These are phyloP conservation scores for Wickerhamomyces alni DNA, from an alignment of 805 yeast genomes.

Conservation along the genomic window DNA sequence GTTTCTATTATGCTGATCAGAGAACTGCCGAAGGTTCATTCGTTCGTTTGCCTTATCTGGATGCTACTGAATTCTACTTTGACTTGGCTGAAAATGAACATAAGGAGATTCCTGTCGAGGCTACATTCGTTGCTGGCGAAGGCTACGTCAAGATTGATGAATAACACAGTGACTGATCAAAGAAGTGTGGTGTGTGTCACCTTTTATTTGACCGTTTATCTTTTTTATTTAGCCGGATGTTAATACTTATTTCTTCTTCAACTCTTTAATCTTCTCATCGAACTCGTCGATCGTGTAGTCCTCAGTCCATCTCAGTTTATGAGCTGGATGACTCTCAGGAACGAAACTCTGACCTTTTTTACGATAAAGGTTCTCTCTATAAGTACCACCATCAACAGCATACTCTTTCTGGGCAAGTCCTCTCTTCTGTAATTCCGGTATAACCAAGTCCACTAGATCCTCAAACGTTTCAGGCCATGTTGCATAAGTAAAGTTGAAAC, in stretches of 20 bases:
- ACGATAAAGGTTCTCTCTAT: slow-evolving; percentile 2
- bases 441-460: background rate
- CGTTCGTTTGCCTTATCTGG: background rate
- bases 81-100: slow-evolving; percentile 3
- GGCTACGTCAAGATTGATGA: slow-evolving; percentile 2
- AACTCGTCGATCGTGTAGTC: background rate
- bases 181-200: too few relatives aligned
- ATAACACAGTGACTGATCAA: background rate
- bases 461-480: background rate
- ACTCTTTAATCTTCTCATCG: background rate
- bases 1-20: slow-evolving; percentile 3
- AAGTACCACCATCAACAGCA: slow-evolving; percentile 6
- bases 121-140: slow-evolving; percentile 3
- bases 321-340: slow-evolving; percentile 5
- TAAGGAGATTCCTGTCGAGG: slow-evolving; percentile 2
- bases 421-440: background rate
- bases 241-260: background rate
- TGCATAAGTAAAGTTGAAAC: background rate
- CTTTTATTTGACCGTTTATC: too few relatives aligned
- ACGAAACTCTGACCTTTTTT: slow-evolving; percentile 8
- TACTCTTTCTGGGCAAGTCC: slow-evolving; percentile 5
- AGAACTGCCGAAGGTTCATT: slow-evolving; percentile 2
- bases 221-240: background rate
- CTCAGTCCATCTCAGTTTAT: slow-evolving; percentile 5
- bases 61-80: slow-evolving; percentile 4